Percentiles rank a stretch among this genome's conserved stretches.
Evolutionary conservation across 179 eudicot genomes (phyloP).

Genomic region (Silene vulgaris): DNA sequence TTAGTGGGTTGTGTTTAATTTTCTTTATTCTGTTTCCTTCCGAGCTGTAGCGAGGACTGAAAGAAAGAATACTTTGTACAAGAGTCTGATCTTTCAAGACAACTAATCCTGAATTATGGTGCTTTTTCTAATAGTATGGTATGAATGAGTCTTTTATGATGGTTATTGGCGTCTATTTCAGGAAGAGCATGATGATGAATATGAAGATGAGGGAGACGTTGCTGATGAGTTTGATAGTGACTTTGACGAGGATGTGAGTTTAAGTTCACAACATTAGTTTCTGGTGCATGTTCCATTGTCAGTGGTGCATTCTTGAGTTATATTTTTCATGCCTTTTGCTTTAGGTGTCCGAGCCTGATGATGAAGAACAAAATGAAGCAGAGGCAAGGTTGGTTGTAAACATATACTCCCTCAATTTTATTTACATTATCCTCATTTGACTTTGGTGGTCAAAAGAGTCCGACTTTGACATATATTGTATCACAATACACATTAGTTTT

Average conservation of each 20-base stretch:
- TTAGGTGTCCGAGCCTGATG: slow-evolving; percentile 84
- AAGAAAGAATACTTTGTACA: not conserved
- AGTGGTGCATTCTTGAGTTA: not conserved
- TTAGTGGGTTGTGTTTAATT: slow-evolving; percentile 11
- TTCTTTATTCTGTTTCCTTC: not conserved
- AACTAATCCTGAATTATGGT: not conserved
- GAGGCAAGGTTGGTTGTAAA: slow-evolving; percentile 54
- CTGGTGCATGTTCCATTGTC: not conserved
- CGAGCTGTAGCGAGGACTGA: not conserved
- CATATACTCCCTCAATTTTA: not conserved
- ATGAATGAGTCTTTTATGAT: not conserved
- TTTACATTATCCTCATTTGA: not conserved
- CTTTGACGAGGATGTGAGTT: slow-evolving; percentile 82
- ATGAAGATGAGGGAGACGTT: slow-evolving; percentile 71
- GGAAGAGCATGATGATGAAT: slow-evolving; percentile 83
- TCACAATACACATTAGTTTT: not conserved
- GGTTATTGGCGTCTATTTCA: slow-evolving; percentile 21
- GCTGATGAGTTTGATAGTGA: slow-evolving; percentile 98
- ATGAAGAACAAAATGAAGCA: slow-evolving; percentile 64
- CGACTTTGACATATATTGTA: not conserved
- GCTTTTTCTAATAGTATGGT: not conserved
- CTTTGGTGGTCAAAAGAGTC: not conserved
- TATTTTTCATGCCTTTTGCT: slow-evolving; percentile 12
- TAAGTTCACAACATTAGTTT: not conserved
- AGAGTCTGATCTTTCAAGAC: not conserved